A percentile compares a stretch with the other conserved stretches of the same genome.
phyloP scores from a whole-genome alignment of 2,329 filamentous ascomycete species.

The Cordyceps cateniannulata region DNA sequence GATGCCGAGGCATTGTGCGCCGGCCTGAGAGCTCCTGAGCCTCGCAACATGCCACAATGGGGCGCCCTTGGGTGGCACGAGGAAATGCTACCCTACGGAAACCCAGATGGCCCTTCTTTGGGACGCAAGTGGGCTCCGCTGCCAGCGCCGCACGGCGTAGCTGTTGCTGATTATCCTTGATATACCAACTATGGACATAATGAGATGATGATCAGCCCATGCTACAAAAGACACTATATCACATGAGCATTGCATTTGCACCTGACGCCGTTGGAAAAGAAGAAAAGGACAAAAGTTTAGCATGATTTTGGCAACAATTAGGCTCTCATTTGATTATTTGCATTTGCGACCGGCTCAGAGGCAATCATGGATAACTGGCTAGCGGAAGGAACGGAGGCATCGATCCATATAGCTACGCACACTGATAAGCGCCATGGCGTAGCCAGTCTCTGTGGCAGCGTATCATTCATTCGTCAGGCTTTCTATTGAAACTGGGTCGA shows the following conservation, averaged over 20 bases:
- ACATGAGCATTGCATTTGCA: slow-evolving; percentile 5
- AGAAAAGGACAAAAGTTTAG: slow-evolving; percentile 5
- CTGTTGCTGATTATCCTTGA: slow-evolving; percentile 28
- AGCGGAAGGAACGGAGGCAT: not conserved
- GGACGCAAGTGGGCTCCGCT: slow-evolving; percentile 40
- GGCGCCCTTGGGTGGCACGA: slow-evolving; percentile 45
- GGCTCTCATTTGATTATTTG: slow-evolving; percentile 5
- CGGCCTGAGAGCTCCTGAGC: slow-evolving; percentile 32
- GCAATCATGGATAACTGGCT: not conserved
- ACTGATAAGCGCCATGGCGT: not conserved
- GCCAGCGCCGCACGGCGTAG: slow-evolving; percentile 18
- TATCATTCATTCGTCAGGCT: too few relatives aligned
- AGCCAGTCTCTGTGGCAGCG: not conserved
- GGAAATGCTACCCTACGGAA: slow-evolving; percentile 30
- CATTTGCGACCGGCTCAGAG: not conserved
- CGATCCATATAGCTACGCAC: not conserved
- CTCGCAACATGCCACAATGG: slow-evolving; percentile 36
- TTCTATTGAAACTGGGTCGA: not conserved
- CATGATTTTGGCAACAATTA: slow-evolving; percentile 6
- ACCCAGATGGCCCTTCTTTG: slow-evolving; percentile 35
- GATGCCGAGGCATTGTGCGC: slow-evolving; percentile 29
- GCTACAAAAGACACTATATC: not conserved
- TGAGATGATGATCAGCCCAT: not conserved
- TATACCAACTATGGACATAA: slow-evolving; percentile 7
- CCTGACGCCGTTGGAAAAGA: slow-evolving; percentile 1